Percentiles rank a stretch among this genome's conserved stretches.
These are phyloP conservation scores for Lentinula sp. DNA, from an alignment of 768 basidiomycete genomes.

Conservation along the genomic window DNA sequence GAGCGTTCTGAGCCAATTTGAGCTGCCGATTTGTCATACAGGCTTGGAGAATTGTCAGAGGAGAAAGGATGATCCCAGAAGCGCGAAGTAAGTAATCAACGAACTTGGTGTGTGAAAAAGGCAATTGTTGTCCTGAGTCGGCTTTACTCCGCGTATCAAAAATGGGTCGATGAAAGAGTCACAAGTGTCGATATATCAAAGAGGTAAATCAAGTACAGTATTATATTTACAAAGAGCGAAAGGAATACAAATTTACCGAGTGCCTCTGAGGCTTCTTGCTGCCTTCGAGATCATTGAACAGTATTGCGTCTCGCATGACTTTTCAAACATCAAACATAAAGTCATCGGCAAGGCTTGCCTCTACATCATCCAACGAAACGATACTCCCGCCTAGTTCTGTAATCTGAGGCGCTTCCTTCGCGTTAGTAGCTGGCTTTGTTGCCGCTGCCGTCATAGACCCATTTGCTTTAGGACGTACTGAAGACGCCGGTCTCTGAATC, in stretches of 20 bases:
- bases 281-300: not conserved
- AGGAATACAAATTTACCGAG: no score
- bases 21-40: not conserved
- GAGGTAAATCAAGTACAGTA: no score
- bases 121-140: no score
- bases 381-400: not conserved
- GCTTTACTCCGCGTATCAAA: no score
- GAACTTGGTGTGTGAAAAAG: no score
- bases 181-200: no score
- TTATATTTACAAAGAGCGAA: no score
- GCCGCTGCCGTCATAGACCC: not conserved
- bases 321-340: slow-evolving; percentile 5
- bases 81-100: no score
- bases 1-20: not conserved
- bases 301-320: not conserved
- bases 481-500: not conserved
- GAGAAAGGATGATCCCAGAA: not conserved
- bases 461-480: not conserved
- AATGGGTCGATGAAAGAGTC: no score
- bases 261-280: no score
- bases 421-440: not conserved
- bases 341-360: not conserved
- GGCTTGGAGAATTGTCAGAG: not conserved
- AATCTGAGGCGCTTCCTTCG: not conserved
- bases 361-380: not conserved